Percentiles rank a stretch among this genome's conserved stretches.
Evolutionary conservation across 768 basidiomycete genomes (phyloP).

Genomic region (Rhodotorula diobovata): DNA sequence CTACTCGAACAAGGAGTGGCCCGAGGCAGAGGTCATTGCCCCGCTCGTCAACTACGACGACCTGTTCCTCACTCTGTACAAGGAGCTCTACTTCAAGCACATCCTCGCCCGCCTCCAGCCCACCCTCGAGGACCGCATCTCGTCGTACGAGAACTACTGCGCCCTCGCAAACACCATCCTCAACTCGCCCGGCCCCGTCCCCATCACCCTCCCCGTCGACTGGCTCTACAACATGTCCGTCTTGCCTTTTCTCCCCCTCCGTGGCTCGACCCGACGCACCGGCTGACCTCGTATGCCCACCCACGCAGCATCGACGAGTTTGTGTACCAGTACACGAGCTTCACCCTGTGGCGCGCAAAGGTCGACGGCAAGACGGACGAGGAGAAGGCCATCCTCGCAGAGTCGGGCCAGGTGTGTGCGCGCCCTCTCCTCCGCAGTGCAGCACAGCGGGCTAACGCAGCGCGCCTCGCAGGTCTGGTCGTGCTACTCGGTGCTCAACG

Average conservation of each 20-base stretch:
- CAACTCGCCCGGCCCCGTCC: constrained; percentile 88
- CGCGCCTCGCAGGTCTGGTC: constrained; percentile 70
- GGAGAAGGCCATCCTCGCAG: constrained; percentile 73
- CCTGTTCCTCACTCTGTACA: constrained; percentile 92
- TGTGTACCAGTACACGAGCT: constrained; percentile 97
- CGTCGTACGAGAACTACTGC: constrained; percentile 92
- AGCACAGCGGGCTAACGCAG: too few species aligned
- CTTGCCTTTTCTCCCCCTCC: background rate
- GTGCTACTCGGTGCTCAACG: constrained; percentile 95
- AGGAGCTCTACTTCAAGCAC: constrained; percentile 81
- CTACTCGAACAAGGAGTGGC: constrained; percentile 92
- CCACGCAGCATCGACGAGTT: constrained; percentile 69
- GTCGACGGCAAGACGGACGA: constrained; percentile 71
- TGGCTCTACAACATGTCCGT: constrained; percentile 89
- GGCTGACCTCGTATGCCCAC: background rate
- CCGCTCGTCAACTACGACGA: constrained; percentile 92
- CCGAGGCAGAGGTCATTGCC: constrained; percentile 90
- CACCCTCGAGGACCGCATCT: constrained; percentile 87
- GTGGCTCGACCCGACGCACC: background rate
- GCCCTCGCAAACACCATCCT: constrained; percentile 96
- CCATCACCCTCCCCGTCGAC: constrained; percentile 89
- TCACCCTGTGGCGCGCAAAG: constrained; percentile 85
- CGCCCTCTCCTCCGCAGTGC: too few species aligned
- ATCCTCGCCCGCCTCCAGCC: constrained; percentile 84
- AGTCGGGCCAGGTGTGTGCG: constrained; percentile 58